phyloP scores from a whole-genome alignment of 768 basidiomycete genomes.

The Epithele typhae region DNA sequence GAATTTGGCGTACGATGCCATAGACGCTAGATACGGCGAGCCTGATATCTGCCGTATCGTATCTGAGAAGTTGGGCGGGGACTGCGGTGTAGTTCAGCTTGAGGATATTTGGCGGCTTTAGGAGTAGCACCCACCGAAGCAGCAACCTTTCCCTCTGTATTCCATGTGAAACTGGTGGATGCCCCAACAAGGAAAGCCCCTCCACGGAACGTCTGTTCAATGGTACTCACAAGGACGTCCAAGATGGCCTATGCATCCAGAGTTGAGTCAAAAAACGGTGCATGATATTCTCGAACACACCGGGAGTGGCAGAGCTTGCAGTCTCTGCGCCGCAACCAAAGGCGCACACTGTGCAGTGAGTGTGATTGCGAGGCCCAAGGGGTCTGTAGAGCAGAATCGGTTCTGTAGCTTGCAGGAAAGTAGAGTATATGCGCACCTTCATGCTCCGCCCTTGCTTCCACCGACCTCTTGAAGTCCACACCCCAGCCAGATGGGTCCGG shows the following conservation, averaged over 20 bases:
- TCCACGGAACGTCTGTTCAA: conserved; percentile 50
- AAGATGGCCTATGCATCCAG: conserved; percentile 29
- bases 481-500: conserved; percentile 46
- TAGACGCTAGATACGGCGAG: conserved; percentile 20
- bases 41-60: conserved; percentile 15
- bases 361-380: conserved; percentile 30
- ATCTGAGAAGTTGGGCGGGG: not conserved
- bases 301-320: conserved; percentile 58
- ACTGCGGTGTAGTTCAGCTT: too few species aligned
- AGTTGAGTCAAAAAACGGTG: too few species aligned
- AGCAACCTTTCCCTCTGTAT: conserved; percentile 11
- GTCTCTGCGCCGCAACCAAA: conserved; percentile 46
- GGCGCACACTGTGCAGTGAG: conserved; percentile 59
- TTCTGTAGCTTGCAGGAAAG: too few species aligned
- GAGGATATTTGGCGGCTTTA: too few species aligned
- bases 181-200: conserved; percentile 47
- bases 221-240: conserved; percentile 36
- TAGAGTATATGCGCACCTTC: conserved; percentile 29
- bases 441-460: conserved; percentile 39
- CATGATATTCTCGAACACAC: too few species aligned
- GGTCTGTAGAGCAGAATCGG: conserved; percentile 11
- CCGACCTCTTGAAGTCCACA: conserved; percentile 50
- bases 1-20: conserved; percentile 22
- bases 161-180: conserved; percentile 19
- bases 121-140: not conserved